phyloP scores from a whole-genome alignment of 495 filamentous ascomycete species.

The Neohortaea acidophila region DNA sequence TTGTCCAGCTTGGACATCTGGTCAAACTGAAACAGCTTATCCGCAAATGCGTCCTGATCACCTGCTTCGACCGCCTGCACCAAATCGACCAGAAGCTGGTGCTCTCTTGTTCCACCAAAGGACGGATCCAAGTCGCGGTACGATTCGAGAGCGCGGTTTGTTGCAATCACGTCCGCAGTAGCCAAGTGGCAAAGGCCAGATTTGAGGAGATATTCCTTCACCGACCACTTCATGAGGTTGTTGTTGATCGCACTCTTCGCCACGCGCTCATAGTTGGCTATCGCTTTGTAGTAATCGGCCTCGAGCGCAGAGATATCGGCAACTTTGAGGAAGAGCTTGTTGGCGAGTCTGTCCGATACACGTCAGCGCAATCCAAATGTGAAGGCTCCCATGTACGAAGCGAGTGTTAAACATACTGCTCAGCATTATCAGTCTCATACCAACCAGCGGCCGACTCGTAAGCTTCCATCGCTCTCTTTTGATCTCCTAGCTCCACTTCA shows the following conservation, averaged over 20 bases:
- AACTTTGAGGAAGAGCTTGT: constrained; percentile 77
- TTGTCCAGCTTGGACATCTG: constrained; percentile 83
- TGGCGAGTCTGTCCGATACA: constrained; percentile 49
- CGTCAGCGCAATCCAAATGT: constrained; percentile 2
- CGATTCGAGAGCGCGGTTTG: constrained; percentile 58
- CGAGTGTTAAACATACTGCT: constrained; percentile 52
- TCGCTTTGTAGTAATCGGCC: constrained; percentile 63
- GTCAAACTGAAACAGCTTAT: constrained; percentile 75
- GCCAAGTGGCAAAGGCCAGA: constrained; percentile 46
- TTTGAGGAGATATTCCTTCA: constrained; percentile 89
- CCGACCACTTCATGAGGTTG: constrained; percentile 74
- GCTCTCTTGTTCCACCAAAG: constrained; percentile 61
- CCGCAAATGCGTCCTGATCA: constrained; percentile 66
- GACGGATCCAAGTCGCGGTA: constrained; percentile 70
- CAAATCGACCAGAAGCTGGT: constrained; percentile 62
- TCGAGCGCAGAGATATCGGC: constrained; percentile 74
- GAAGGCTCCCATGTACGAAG: not conserved
- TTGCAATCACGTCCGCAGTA: constrained; percentile 51
- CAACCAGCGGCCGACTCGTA: constrained; percentile 72
- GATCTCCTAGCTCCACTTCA: constrained; percentile 63
- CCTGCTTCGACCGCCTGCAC: constrained; percentile 51
- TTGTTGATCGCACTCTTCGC: constrained; percentile 38
- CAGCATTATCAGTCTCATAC: constrained; percentile 77
- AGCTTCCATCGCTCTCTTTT: constrained; percentile 56
- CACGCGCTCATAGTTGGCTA: constrained; percentile 67